Evolutionary conservation across 1,139 yeast species (phyloP), one percentile per base, ranked within the genome.

Genomic region (Yamadazyma triangularis): DNA sequence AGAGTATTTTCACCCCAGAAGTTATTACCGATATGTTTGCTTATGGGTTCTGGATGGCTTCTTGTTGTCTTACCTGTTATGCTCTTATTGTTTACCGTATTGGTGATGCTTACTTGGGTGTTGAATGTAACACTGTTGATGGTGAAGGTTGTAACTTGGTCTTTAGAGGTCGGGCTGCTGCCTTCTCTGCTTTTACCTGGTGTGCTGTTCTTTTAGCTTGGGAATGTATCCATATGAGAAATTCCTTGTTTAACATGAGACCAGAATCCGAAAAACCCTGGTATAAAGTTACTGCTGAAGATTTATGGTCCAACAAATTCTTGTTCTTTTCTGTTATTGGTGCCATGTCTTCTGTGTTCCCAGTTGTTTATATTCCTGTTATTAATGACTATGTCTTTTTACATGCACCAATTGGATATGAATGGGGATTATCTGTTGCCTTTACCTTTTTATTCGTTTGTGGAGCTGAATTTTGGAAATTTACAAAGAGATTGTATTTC

Each of bases 141-240:
- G 30, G 33, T 15, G 29, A 25, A 10, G 15, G 13, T 15, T 84
- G 94, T 56, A 46, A 60, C 32, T 57, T 64, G 40, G 93, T 85
- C 8, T 83, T 77, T 61, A 65, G 74, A 43, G 85, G 86, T 2
- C 74, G 95, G 47, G 76, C 93, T 1, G 72, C 81, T 2, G 71
- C 87, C 0, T 85, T 85, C 59, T 81, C 80, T 4, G 75, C 79
- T 4, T 79, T 84, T 80, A 84, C 94, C 2, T 84, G 94, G 93
- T 73, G 88, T 56, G 79, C 88, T 6, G 67, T 85, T 37, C 53
- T 84, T 16, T 62, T 83, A 32, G 94, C 93, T 1, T 84, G 93
- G 91, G 93, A 84, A 55, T 85, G 85, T 43, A 69, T 82, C 34
- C 87, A 83, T 50, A 63, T 80, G 58, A 64, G 79, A 39, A 66